phyloP scores from a whole-genome alignment of 2,329 filamentous ascomycete genomes.

The Nemania sp. region DNA sequence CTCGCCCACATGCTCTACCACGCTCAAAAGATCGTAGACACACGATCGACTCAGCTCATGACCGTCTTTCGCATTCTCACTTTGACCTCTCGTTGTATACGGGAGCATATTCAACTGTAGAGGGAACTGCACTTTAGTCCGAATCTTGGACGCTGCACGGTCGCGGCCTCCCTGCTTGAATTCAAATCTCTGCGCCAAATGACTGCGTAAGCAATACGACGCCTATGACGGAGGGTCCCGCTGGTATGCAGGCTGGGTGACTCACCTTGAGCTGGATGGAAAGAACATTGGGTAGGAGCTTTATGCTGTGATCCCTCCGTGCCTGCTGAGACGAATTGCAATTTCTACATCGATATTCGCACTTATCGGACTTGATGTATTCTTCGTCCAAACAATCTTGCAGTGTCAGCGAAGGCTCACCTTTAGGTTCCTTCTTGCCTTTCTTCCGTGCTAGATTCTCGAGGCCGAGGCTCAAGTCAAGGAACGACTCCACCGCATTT shows the following conservation, averaged over 20 bases:
- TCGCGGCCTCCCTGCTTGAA: constrained; percentile 68
- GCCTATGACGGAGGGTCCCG: too few relatives aligned
- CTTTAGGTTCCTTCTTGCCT: constrained; percentile 56
- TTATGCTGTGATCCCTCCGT: constrained; percentile 81
- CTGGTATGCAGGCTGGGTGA: not conserved
- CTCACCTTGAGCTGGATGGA: constrained; percentile 89
- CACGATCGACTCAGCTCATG: constrained; percentile 66
- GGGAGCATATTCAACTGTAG: constrained; percentile 87
- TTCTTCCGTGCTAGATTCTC: constrained; percentile 72
- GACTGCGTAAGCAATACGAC: not conserved
- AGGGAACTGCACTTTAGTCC: constrained; percentile 83
- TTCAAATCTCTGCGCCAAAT: constrained; percentile 63
- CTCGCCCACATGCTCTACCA: constrained; percentile 91
- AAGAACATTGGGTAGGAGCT: constrained; percentile 82
- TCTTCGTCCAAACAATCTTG: constrained; percentile 80
- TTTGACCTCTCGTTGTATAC: constrained; percentile 72
- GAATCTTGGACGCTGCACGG: constrained; percentile 79
- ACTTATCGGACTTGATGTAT: constrained; percentile 85
- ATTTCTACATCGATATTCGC: constrained; percentile 83
- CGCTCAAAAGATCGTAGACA: constrained; percentile 84
- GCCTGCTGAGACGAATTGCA: constrained; percentile 79
- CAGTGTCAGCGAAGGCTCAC: constrained; percentile 57
- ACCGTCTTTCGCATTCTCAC: constrained; percentile 52
- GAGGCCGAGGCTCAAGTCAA: constrained; percentile 88
- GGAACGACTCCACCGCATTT: constrained; percentile 82